A percentile compares a stretch with the other conserved stretches of the same genome.
Conservation (phyloP, 768 basidiomycete genomes). For the Rhodocollybia butyracea region DNA sequence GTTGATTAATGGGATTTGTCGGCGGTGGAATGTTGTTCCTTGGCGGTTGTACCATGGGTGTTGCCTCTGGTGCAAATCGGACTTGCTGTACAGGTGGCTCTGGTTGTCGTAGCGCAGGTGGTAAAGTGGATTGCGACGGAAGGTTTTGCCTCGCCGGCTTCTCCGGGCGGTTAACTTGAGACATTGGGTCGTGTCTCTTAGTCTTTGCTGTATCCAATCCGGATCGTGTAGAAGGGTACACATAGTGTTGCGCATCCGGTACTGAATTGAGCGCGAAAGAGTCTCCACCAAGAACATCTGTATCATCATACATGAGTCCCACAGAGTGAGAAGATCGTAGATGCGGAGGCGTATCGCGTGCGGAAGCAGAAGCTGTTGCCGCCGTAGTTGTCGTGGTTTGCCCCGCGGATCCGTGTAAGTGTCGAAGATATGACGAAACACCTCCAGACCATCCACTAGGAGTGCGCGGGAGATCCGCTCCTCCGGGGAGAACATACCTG, state of each 20-base stretch:
- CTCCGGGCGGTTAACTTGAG: background rate
- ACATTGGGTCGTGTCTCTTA: background rate
- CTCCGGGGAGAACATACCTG: background rate
- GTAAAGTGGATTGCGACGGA: background rate
- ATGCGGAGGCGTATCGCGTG: background rate
- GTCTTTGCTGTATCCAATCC: background rate
- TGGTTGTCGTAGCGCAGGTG: background rate
- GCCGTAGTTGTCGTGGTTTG: too few relatives aligned
- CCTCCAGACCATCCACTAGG: background rate
- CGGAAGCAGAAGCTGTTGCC: background rate
- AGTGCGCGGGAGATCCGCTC: background rate
- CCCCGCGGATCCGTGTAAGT: background rate
- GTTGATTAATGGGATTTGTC: conserved; percentile 4
- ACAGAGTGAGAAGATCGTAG: background rate
- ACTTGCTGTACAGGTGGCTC: background rate
- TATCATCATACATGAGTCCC: background rate
- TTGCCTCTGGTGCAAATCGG: background rate
- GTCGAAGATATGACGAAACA: background rate
- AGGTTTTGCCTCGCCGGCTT: too few relatives aligned
- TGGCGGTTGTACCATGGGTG: background rate
- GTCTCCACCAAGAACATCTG: background rate
- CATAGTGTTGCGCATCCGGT: background rate
- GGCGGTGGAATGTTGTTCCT: background rate
- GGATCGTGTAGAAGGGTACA: background rate
- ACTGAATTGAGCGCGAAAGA: background rate